Percentiles rank a stretch among this genome's conserved stretches.
Evolutionary conservation across 108 stramenopile species (phyloP).

Genomic region (Pseudonitzschia multiseries): DNA sequence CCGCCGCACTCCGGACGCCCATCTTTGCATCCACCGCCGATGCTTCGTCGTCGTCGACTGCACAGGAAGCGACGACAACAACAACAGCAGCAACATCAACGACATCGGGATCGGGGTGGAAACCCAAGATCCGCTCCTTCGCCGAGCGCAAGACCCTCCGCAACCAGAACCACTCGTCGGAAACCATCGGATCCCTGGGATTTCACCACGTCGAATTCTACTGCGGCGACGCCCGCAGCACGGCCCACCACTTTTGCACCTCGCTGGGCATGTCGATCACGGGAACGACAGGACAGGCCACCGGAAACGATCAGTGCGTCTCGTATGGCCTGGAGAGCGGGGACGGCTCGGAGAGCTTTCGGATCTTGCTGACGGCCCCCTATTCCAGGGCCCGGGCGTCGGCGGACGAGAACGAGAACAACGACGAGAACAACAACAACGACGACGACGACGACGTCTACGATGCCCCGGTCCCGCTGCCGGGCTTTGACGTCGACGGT

Average conservation of each 20-base stretch:
- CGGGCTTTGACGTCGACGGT: constrained; percentile 30
- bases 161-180: constrained; percentile 19
- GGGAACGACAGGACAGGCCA: constrained; percentile 47
- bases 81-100: neutral
- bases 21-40: neutral
- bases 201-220: constrained; percentile 76
- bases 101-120: constrained; percentile 15
- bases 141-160: constrained; percentile 24
- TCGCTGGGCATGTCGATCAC: constrained; percentile 57
- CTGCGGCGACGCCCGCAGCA: constrained; percentile 50
- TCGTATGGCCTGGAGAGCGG: constrained; percentile 58
- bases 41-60: no score
- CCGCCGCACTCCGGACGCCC: no score
- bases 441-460: neutral
- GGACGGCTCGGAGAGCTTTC: constrained; percentile 9
- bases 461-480: constrained; percentile 46
- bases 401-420: neutral
- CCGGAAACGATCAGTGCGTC: constrained; percentile 60
- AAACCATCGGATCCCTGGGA: constrained; percentile 47
- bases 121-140: constrained; percentile 28
- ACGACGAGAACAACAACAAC: constrained; percentile 12
- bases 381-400: constrained; percentile 27
- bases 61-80: no score
- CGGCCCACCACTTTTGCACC: constrained; percentile 45
- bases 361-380: constrained; percentile 36